Conservation (phyloP, 2,329 filamentous ascomycete species). For the Colletotrichum sojae region DNA sequence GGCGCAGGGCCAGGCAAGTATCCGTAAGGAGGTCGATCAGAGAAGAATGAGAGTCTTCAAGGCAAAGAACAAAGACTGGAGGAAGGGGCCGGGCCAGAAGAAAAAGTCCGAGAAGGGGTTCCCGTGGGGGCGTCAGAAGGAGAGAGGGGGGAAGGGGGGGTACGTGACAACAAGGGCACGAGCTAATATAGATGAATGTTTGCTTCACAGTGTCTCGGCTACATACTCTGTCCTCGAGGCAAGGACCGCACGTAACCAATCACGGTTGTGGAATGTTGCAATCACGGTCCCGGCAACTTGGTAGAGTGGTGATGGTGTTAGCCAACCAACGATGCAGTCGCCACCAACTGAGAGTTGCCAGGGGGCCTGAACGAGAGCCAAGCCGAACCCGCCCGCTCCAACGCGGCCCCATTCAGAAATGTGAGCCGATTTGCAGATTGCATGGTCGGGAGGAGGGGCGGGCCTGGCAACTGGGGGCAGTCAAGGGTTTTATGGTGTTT, state of each 20-base stretch:
- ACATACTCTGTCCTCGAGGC: conserved; percentile 17
- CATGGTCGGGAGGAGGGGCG: background rate
- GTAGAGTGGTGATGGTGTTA: background rate
- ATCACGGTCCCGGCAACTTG: conserved; percentile 19
- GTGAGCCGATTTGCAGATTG: background rate
- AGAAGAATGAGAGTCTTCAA: too few species aligned
- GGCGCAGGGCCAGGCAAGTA: background rate
- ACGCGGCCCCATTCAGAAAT: background rate
- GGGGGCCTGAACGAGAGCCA: conserved; percentile 2
- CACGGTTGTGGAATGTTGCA: conserved; percentile 25
- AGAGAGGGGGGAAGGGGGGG: background rate
- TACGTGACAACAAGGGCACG: background rate
- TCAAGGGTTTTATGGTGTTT: too few species aligned
- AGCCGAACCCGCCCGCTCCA: background rate
- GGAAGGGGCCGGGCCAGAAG: too few species aligned
- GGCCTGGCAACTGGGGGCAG: too few species aligned
- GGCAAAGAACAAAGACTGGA: too few species aligned
- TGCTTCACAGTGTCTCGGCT: conserved; percentile 36
- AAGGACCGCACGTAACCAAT: conserved; percentile 14
- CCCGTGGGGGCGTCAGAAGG: background rate
- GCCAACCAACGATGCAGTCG: conserved; percentile 22
- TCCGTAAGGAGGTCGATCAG: too few species aligned
- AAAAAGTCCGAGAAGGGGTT: background rate
- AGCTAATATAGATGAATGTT: conserved; percentile 30
- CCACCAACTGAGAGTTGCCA: conserved; percentile 1